phyloP scores from a whole-genome alignment of 805 yeast genomes.

The Lachancea quebecensis region DNA sequence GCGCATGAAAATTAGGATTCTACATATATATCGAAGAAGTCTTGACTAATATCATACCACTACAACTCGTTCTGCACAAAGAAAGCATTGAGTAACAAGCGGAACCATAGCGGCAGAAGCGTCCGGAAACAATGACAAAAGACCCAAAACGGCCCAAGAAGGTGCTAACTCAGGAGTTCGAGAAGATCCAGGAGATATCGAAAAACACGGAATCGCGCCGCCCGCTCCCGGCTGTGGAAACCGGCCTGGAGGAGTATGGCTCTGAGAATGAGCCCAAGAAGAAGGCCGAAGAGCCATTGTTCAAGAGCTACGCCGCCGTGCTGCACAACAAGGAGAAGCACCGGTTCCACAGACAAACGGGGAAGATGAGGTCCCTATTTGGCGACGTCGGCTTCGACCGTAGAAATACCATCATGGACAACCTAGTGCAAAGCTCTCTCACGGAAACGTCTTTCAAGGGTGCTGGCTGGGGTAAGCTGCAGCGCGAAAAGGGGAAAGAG shows the following conservation, averaged over 20 bases:
- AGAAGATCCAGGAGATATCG: constrained; percentile 4
- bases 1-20: no score
- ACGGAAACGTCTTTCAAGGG: constrained; percentile 25
- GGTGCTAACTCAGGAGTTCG: constrained; percentile 5
- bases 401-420: constrained; percentile 48
- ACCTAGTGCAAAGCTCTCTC: constrained; percentile 26
- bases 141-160: not conserved
- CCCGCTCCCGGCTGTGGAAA: constrained; percentile 6
- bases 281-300: not conserved
- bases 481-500: constrained; percentile 6
- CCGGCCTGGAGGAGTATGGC: constrained; percentile 5
- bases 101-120: not conserved
- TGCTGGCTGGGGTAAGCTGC: constrained; percentile 24
- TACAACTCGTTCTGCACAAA: no score
- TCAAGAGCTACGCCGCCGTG: constrained; percentile 10
- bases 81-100: not conserved
- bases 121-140: not conserved
- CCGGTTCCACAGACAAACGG: constrained; percentile 18
- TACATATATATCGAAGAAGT: no score
- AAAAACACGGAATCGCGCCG: not conserved
- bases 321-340: constrained; percentile 18
- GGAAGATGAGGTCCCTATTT: constrained; percentile 42
- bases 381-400: constrained; percentile 44
- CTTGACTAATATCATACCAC: no score
- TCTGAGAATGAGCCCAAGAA: not conserved